phyloP scores from a whole-genome alignment of 352 stramenopile species.

The Saprolegnia diclina region DNA sequence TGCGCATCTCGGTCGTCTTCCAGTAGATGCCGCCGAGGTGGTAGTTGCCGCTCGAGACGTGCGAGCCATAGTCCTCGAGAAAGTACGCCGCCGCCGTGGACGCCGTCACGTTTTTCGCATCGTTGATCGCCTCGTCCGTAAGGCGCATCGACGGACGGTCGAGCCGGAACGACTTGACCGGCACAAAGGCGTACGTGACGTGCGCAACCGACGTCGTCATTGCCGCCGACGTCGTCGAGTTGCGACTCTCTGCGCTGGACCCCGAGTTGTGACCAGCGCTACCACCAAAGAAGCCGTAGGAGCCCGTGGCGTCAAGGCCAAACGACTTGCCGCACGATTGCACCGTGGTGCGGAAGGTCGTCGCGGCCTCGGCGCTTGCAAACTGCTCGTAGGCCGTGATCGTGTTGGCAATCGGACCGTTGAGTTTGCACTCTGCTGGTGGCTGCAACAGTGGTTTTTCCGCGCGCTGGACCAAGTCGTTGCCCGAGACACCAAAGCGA shows the following conservation, averaged over 20 bases:
- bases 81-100: not conserved
- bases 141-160: not conserved
- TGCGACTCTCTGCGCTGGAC: not conserved
- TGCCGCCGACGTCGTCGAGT: not conserved
- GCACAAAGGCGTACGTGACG: not conserved
- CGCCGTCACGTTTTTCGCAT: not conserved
- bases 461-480: not conserved
- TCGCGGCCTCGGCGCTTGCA: not conserved
- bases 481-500: not conserved
- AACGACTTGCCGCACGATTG: conserved; percentile 3
- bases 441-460: not conserved
- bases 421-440: not conserved
- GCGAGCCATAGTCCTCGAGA: conserved; percentile 3
- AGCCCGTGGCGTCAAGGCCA: not conserved
- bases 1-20: not conserved
- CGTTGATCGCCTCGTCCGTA: not conserved
- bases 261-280: not conserved
- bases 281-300: not conserved
- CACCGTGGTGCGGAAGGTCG: not conserved
- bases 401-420: not conserved
- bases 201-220: not conserved
- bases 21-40: conserved; percentile 4
- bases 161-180: conserved; percentile 7
- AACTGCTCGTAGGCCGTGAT: not conserved
- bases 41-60: not conserved